Conservation (phyloP, 1,284 basidiomycete genomes). For the Ustilago shanxiensis region DNA sequence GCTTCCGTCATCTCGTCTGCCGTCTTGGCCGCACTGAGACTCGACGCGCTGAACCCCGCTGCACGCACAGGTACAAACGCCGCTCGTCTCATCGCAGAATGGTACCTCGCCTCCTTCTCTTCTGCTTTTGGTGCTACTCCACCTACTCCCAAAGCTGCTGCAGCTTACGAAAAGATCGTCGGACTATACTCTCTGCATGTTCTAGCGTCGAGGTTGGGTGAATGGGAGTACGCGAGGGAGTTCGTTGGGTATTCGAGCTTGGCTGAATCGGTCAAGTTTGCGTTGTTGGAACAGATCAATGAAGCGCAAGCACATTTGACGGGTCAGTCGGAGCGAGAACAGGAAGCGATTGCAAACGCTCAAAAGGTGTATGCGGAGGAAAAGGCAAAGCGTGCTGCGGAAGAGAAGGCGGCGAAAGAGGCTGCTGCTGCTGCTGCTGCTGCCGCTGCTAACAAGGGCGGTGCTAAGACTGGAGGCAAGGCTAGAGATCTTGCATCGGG, state of each 20-base stretch:
- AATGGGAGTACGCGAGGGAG: conserved; percentile 62
- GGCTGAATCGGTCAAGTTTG: conserved; percentile 43
- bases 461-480: conserved; percentile 21
- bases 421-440: conserved; percentile 19
- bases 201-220: conserved; percentile 46
- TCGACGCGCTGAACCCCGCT: conserved; percentile 33
- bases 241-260: conserved; percentile 58
- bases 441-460: conserved; percentile 11
- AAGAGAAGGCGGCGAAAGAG: conserved; percentile 43
- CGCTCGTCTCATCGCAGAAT: conserved; percentile 56
- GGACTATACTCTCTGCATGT: conserved; percentile 59
- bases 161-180: conserved; percentile 55
- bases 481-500: conserved; percentile 28
- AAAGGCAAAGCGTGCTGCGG: conserved; percentile 40
- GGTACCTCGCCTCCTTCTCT: conserved; percentile 54
- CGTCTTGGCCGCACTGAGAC: conserved; percentile 53
- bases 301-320: conserved; percentile 31
- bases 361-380: conserved; percentile 48
- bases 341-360: conserved; percentile 30
- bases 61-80: conserved; percentile 39
- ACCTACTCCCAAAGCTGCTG: conserved; percentile 34
- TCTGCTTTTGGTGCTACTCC: conserved; percentile 30
- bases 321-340: conserved; percentile 37
- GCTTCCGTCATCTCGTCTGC: conserved; percentile 52
- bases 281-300: conserved; percentile 49